These are phyloP conservation scores for Prunus kanzakura DNA, from an alignment of 306 rosid genomes.

Conservation along the genomic window DNA sequence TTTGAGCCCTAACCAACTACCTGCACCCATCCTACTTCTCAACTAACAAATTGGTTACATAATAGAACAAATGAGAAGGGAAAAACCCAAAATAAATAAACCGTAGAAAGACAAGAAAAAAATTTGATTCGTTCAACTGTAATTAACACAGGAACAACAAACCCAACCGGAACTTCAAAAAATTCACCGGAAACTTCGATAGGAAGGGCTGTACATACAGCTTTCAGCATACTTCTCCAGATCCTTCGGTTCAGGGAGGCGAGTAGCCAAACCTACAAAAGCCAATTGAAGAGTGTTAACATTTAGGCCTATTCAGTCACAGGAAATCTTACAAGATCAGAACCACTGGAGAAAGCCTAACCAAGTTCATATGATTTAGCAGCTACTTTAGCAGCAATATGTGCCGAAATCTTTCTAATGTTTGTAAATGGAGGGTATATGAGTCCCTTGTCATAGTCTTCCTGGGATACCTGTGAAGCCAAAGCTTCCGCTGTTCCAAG, in stretches of 20 bases:
- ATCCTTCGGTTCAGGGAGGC: constrained; percentile 83
- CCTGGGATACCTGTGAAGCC: constrained; percentile 67
- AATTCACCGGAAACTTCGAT: constrained; percentile 63
- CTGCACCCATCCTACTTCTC: constrained; percentile 27
- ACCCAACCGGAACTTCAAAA: background rate
- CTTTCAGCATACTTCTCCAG: constrained; percentile 77
- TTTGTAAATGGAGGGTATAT: constrained; percentile 77
- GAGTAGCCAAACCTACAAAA: constrained; percentile 79
- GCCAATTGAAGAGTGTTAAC: background rate
- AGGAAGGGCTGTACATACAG: constrained; percentile 84
- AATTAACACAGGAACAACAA: background rate
- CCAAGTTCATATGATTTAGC: constrained; percentile 91
- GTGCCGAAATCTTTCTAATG: constrained; percentile 95
- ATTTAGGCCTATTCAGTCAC: background rate
- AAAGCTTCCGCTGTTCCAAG: constrained; percentile 84
- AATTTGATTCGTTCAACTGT: background rate
- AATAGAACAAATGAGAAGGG: background rate
- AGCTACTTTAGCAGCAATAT: constrained; percentile 87
- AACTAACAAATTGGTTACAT: constrained; percentile 14
- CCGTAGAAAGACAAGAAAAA: background rate
- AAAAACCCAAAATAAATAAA: background rate
- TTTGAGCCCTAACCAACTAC: constrained; percentile 18
- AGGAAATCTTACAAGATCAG: background rate
- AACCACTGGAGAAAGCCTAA: constrained; percentile 25
- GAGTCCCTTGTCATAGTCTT: constrained; percentile 78